These are phyloP conservation scores for Hawksworthiomyces lignivorus DNA, from an alignment of 2,329 filamentous ascomycete species.

Conservation along the genomic window DNA sequence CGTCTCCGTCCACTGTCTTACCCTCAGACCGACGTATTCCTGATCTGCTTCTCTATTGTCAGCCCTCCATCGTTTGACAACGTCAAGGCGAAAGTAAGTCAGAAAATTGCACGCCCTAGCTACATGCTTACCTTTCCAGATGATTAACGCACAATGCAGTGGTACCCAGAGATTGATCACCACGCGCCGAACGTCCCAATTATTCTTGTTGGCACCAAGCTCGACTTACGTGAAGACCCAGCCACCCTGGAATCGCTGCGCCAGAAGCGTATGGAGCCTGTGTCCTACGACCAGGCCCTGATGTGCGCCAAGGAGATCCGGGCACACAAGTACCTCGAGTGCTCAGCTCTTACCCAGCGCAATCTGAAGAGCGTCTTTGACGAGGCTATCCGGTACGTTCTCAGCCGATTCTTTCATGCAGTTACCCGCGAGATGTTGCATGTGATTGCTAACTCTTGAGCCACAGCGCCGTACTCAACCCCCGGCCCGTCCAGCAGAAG, in stretches of 20 bases:
- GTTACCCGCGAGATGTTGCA: too few species aligned
- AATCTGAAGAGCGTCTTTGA: conserved; percentile 99
- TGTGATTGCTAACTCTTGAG: conserved; percentile 18
- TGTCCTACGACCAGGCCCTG: conserved; percentile 87
- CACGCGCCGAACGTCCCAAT: conserved; percentile 93
- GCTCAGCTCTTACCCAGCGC: conserved; percentile 90
- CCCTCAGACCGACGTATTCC: conserved; percentile 95
- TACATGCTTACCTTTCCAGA: too few species aligned
- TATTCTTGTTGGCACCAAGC: conserved; percentile 93
- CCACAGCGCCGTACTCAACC: conserved; percentile 62
- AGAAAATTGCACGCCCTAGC: too few species aligned
- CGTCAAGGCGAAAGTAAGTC: conserved; percentile 85
- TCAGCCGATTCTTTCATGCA: too few species aligned
- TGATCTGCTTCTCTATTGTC: conserved; percentile 98
- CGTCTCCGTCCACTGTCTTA: conserved; percentile 90
- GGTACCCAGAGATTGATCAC: conserved; percentile 96
- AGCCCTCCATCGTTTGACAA: conserved; percentile 98
- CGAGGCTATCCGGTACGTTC: conserved; percentile 83
- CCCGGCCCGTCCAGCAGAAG: conserved; percentile 49
- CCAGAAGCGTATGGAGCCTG: conserved; percentile 93
- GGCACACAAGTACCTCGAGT: conserved; percentile 96
- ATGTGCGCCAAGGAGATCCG: conserved; percentile 87
- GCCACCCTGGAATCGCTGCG: conserved; percentile 73
- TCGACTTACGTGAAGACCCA: conserved; percentile 87
- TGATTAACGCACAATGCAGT: conserved; percentile 45